Evolutionary conservation across 805 yeast species (phyloP).

Genomic region (Teunomyces barrocoloradensis): DNA sequence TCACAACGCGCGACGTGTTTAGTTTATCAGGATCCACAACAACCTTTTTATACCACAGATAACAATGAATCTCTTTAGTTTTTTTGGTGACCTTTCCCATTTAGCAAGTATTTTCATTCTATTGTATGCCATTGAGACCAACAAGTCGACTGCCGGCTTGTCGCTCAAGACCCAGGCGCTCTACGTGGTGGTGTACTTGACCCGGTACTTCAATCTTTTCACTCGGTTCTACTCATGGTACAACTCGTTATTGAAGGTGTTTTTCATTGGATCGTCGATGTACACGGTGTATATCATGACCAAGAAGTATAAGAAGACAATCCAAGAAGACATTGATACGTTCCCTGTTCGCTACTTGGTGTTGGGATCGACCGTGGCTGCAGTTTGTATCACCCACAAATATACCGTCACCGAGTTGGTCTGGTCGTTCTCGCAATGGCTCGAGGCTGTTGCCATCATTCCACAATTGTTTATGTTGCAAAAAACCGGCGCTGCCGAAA

Average conservation of each 20-base stretch:
- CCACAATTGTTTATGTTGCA: slow-evolving; percentile 93
- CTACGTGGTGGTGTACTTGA: slow-evolving; percentile 67
- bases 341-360: slow-evolving; percentile 73
- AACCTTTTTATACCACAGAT: neutral
- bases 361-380: slow-evolving; percentile 53
- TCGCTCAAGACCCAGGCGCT: slow-evolving; percentile 85
- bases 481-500: slow-evolving; percentile 82
- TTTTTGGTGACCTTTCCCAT: slow-evolving; percentile 77
- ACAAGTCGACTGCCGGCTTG: slow-evolving; percentile 74
- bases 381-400: slow-evolving; percentile 63
- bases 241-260: slow-evolving; percentile 75
- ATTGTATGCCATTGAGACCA: slow-evolving; percentile 62
- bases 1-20: neutral
- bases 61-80: slow-evolving; percentile 40
- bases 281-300: slow-evolving; percentile 75
- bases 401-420: slow-evolving; percentile 60
- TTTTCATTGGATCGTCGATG: slow-evolving; percentile 72
- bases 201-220: slow-evolving; percentile 69
- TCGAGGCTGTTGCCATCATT: slow-evolving; percentile 85
- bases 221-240: slow-evolving; percentile 62
- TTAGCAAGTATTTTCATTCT: slow-evolving; percentile 74
- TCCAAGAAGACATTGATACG: slow-evolving; percentile 61
- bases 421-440: slow-evolving; percentile 92
- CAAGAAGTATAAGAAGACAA: slow-evolving; percentile 55
- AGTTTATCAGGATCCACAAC: neutral